Conservation (phyloP, 2,329 filamentous ascomycete species). For the Fusarium sp. region DNA sequence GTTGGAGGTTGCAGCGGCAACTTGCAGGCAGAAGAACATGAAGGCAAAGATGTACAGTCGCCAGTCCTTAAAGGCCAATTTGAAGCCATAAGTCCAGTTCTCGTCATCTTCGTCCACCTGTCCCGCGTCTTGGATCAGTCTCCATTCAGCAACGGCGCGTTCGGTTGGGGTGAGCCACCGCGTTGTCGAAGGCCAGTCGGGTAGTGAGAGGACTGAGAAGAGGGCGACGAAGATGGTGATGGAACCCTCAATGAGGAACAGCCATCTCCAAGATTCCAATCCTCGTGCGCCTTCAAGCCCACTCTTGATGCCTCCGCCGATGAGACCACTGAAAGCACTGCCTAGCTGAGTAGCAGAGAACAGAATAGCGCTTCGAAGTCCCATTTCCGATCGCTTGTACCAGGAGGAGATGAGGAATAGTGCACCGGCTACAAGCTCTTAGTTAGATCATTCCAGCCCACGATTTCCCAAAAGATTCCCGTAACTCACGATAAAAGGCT, state of each 20-base stretch:
- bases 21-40: conserved; percentile 27
- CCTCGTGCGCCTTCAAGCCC: conserved; percentile 19
- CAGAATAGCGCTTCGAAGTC: conserved; percentile 15
- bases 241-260: conserved; percentile 21
- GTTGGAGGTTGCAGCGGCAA: conserved; percentile 16
- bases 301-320: conserved; percentile 14
- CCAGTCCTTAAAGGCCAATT: conserved; percentile 22
- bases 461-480: not conserved
- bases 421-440: conserved; percentile 8
- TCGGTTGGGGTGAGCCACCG: conserved; percentile 16
- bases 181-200: conserved; percentile 20
- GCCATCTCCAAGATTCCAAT: conserved; percentile 17
- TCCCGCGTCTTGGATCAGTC: conserved; percentile 18
- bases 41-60: conserved; percentile 17
- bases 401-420: conserved; percentile 26
- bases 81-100: conserved; percentile 20
- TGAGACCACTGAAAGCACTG: conserved; percentile 18
- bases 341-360: conserved; percentile 24
- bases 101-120: conserved; percentile 25
- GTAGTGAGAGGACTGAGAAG: not conserved
- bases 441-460: not conserved
- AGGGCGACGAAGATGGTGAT: conserved; percentile 17
- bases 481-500: conserved; percentile 5
- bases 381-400: conserved; percentile 25
- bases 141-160: conserved; percentile 19